These are phyloP conservation scores for Lentinula boryana DNA, from an alignment of 768 basidiomycete species.

Conservation along the genomic window DNA sequence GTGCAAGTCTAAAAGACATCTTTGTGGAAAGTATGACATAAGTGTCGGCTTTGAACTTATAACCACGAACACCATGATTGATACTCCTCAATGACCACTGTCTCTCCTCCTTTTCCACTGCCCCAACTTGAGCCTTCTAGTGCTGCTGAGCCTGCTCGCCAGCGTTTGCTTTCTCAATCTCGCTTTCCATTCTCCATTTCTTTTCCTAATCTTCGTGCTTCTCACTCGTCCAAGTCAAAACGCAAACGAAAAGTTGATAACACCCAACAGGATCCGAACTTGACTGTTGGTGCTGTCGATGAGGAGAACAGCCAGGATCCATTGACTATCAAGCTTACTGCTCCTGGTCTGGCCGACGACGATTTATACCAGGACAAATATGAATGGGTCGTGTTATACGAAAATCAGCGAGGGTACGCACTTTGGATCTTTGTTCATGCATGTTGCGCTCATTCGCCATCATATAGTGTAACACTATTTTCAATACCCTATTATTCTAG, in stretches of 20 bases:
- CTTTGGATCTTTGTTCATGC: background rate
- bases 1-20: slow-evolving; percentile 4
- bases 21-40: slow-evolving; percentile 1
- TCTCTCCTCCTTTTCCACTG: slow-evolving; percentile 24
- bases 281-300: background rate
- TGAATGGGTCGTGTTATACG: slow-evolving; percentile 51
- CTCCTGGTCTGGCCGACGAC: slow-evolving; percentile 2
- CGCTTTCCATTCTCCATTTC: slow-evolving; percentile 26
- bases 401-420: slow-evolving; percentile 52
- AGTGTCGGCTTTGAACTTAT: background rate
- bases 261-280: background rate
- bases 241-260: background rate
- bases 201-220: slow-evolving; percentile 21
- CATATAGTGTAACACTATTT: slow-evolving; percentile 34
- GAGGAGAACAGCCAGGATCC: background rate
- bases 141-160: slow-evolving; percentile 41
- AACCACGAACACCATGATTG: background rate
- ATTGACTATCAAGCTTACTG: background rate
- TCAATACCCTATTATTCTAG: slow-evolving; percentile 45
- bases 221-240: slow-evolving; percentile 7
- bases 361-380: slow-evolving; percentile 29
- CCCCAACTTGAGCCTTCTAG: slow-evolving; percentile 34
- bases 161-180: slow-evolving; percentile 33
- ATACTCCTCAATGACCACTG: slow-evolving; percentile 4
- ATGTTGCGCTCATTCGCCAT: slow-evolving; percentile 7